Percentiles rank a stretch among this genome's conserved stretches.
Evolutionary conservation across 2,329 filamentous ascomycete genomes (phyloP).

Genomic region (Whalleya microplaca): DNA sequence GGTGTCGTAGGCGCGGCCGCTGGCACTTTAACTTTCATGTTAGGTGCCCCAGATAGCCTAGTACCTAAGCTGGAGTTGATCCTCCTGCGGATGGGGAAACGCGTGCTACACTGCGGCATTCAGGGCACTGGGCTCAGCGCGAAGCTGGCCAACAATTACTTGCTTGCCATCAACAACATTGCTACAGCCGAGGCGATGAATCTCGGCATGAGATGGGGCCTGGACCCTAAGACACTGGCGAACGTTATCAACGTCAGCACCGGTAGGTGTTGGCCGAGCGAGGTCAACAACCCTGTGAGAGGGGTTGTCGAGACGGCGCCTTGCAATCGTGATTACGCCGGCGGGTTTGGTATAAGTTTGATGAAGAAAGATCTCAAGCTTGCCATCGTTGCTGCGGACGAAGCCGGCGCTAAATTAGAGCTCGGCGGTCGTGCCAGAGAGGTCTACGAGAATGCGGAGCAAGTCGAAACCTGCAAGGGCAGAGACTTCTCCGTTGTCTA

Average conservation of each 20-base stretch:
- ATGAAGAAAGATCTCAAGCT: constrained; percentile 82
- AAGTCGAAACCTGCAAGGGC: constrained; percentile 63
- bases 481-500: constrained; percentile 85
- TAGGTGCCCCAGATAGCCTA: constrained; percentile 68
- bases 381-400: constrained; percentile 71
- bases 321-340: constrained; percentile 73
- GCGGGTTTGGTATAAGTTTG: constrained; percentile 75
- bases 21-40: constrained; percentile 93
- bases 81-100: constrained; percentile 81
- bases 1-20: constrained; percentile 89
- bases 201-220: constrained; percentile 62
- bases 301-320: constrained; percentile 80
- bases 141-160: constrained; percentile 97
- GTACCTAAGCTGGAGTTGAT: constrained; percentile 69
- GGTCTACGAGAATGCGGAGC: constrained; percentile 70
- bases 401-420: constrained; percentile 68
- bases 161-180: constrained; percentile 91
- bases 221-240: constrained; percentile 69
- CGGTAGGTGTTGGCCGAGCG: constrained; percentile 93
- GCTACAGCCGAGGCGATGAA: constrained; percentile 70
- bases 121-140: constrained; percentile 87
- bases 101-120: constrained; percentile 81
- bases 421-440: constrained; percentile 65
- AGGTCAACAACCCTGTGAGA: constrained; percentile 92
- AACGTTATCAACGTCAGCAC: constrained; percentile 92